These are phyloP conservation scores for Citrullus amarus DNA, from an alignment of 306 rosid species.

Conservation along the genomic window DNA sequence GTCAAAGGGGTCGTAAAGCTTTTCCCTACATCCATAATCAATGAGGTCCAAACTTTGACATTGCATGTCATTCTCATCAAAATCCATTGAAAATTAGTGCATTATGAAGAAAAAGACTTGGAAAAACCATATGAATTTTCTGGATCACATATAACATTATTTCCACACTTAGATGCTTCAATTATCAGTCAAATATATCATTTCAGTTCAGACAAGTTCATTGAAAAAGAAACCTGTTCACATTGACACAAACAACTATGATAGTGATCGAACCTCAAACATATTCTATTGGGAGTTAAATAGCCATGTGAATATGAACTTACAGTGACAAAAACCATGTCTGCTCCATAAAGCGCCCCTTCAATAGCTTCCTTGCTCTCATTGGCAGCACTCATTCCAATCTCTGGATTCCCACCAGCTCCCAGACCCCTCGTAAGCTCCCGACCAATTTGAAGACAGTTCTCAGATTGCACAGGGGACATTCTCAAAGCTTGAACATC, in stretches of 20 bases:
- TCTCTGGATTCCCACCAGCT: conserved; percentile 97
- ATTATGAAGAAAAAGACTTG: neutral
- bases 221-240: neutral
- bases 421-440: conserved; percentile 99
- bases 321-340: conserved; percentile 97
- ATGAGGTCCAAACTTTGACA: neutral
- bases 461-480: conserved; percentile 74
- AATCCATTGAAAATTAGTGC: neutral
- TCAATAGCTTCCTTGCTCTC: conserved; percentile 80
- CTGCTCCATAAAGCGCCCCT: conserved; percentile 85
- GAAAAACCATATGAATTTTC: neutral
- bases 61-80: neutral
- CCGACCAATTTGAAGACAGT: conserved; percentile 82
- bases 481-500: conserved; percentile 94
- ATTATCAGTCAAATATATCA: neutral
- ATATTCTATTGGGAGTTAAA: conserved; percentile 11
- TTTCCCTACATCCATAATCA: neutral
- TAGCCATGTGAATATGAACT: conserved; percentile 24
- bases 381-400: conserved; percentile 98
- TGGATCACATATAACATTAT: neutral
- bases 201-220: neutral
- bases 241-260: neutral
- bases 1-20: neutral
- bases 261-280: neutral
- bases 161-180: neutral